Evolutionary conservation across 805 yeast species (phyloP), one percentile per base, ranked within the genome.

Genomic region (Candida mattraensis): DNA sequence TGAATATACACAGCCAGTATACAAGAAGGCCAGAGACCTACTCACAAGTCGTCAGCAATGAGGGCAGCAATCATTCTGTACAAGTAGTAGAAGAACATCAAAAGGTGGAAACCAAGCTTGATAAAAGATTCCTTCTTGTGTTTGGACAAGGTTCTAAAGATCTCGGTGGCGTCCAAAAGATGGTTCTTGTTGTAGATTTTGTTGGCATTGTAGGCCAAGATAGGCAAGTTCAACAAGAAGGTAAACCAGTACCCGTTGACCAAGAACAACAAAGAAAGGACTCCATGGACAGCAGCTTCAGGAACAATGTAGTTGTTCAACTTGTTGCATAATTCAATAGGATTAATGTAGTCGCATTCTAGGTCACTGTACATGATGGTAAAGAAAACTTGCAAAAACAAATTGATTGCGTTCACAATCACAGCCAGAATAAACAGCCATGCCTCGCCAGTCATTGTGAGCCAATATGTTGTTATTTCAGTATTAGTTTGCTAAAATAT

Each of bases 261-360:
- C 50, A 93, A 69, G 60, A 91, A 83, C 47, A 86, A 64, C 3
- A 72, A 40, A 5, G 95, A 73, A 47, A 88, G 60, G 39, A 81
- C 67, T 2, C 74, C 93, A 54, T 91, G 97, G 40, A 86, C 65
- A 4, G 72, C 80, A 18, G 95, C 96, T 66, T 93, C 98, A 31
- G 97, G 97, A 25, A 84, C 70, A 52, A 91, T 80, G 67, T 86
- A 80, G 52, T 83, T 80, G 72, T 93, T 93, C 60, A 93, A 77
- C 56, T 86, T 83, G 68, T 87, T 87, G 69, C 99, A 93, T 53
- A 93, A 74, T 66, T 91, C 98, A 60, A 91, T 87, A 39, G 98
- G 98, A 64, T 91, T 93, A 68, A 91, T 89, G 72, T 91, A 93
- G 64, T 93, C 99, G 57, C 89, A 81, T 65, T 87, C 98, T 63